Conservation (phyloP, 2,329 filamentous ascomycete genomes). For the Fusarium nelsonii region DNA sequence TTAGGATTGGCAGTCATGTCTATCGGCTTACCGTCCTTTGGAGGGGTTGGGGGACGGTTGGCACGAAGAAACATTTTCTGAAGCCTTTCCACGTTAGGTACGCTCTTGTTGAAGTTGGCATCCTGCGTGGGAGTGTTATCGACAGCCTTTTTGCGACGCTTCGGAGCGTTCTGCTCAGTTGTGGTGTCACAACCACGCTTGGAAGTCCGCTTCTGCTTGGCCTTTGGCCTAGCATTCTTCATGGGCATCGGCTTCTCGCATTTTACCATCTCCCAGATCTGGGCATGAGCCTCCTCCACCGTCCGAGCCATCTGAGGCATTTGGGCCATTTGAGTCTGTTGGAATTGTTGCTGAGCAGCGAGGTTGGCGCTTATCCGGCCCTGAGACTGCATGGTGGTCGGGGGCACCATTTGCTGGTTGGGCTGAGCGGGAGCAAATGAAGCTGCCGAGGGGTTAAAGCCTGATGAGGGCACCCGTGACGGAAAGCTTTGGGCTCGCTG, state of each 20-base stretch:
- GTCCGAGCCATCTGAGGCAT: not conserved
- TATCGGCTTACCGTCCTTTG: not conserved
- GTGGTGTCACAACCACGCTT: not conserved
- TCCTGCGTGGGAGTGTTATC: not conserved
- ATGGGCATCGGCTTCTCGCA: not conserved
- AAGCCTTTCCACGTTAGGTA: not conserved
- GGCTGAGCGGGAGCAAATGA: constrained; percentile 4
- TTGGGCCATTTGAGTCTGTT: not conserved
- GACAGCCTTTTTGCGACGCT: not conserved
- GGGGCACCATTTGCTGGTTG: not conserved
- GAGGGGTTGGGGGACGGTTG: not conserved
- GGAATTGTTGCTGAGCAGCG: too few species aligned
- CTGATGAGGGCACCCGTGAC: not conserved
- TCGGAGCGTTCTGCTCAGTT: not conserved
- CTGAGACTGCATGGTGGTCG: not conserved
- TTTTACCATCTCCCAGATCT: too few species aligned
- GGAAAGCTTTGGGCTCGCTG: constrained; percentile 4
- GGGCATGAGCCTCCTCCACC: too few species aligned
- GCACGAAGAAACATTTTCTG: too few species aligned
- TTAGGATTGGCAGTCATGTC: not conserved
- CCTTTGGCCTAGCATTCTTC: not conserved
- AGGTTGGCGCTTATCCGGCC: not conserved
- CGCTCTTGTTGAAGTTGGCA: not conserved
- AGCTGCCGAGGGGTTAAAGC: not conserved
- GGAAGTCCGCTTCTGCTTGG: not conserved